Percentiles rank a stretch among this genome's conserved stretches.
These are phyloP conservation scores for Lenwebbia sp. DNA, from an alignment of 345 rosid genomes.

Conservation along the genomic window DNA sequence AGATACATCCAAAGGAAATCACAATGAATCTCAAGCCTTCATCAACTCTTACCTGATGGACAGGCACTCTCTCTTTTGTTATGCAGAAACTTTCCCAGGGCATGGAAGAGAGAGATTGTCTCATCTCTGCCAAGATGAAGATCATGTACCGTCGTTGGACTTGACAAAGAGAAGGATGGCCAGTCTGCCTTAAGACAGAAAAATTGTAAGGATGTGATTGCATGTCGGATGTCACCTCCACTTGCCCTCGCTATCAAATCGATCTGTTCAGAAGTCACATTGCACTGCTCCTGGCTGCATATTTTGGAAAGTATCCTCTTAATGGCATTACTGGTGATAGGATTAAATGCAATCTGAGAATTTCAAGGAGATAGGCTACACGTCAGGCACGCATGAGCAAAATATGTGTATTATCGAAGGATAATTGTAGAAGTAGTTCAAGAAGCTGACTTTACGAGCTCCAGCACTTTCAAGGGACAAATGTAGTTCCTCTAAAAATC, in stretches of 20 bases:
- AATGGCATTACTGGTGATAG: conserved; percentile 70
- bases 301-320: conserved; percentile 66
- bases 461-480: conserved; percentile 68
- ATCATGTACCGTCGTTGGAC: conserved; percentile 10
- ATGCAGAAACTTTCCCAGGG: conserved; percentile 93
- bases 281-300: conserved; percentile 56
- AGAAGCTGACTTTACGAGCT: conserved; percentile 68
- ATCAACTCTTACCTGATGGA: conserved; percentile 28
- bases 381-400: conserved; percentile 12
- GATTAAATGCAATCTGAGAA: conserved; percentile 78
- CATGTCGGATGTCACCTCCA: conserved; percentile 96
- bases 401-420: neutral
- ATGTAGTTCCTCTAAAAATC: conserved; percentile 53
- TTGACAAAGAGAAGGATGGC: conserved; percentile 14
- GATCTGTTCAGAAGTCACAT: conserved; percentile 46
- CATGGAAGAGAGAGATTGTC: conserved; percentile 82
- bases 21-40: neutral
- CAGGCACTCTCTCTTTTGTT: conserved; percentile 65
- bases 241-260: conserved; percentile 70
- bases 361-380: conserved; percentile 1
- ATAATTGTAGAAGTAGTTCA: conserved; percentile 6
- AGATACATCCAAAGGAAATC: neutral
- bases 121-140: conserved; percentile 69
- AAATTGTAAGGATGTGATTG: conserved; percentile 79
- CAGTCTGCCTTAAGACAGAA: conserved; percentile 41